Evolutionary conservation across 2,329 filamentous ascomycete species (phyloP), one percentile per base, ranked within the genome.

Genomic region (Aureobasidium sp.): DNA sequence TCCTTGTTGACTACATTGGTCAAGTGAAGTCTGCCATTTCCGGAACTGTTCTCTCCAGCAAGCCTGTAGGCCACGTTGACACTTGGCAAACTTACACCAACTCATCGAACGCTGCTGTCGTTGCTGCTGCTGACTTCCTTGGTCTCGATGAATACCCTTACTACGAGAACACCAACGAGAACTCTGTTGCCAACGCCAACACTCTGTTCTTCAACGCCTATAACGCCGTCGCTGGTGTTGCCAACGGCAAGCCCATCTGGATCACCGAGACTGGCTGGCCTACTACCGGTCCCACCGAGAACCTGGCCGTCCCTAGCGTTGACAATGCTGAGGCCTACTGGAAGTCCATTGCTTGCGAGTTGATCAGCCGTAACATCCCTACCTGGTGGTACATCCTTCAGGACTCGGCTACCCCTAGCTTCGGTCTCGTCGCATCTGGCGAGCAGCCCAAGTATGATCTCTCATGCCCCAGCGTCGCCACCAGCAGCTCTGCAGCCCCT

Each of bases 181-280:
- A 91, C 77, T 75, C 75, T 68, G 86, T 95, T 68, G 79, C 78
- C 1, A 80, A 85, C 65, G 86, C 81, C 68, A 83, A 84, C 69
- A 68, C 73, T 21, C 83, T 91, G 55, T 94, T 95, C 79, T 78
- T 86, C 70, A 79, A 82, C 15, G 86, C 90, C 16, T 78, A 88
- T 41, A 75, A 79, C 54, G 79, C 81, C 63, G 89, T 88, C 37
- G 74, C 81, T 65, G 75, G 71, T 16, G 86, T 79, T 48, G 80
- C 83, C 41, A 77, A 80, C 39, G 83, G 83, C 70, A 93, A 91
- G 81, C 79, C 83, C 25, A 83, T 95, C 67, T 94, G 89, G 89
- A 82, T 95, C 65, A 94, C 91, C 32, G 91, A 96, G 81, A 94
- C 90, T 16, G 91, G 91, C 66, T 94, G 89, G 85, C 91, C 91